Percentiles rank a stretch among this genome's conserved stretches.
These are phyloP conservation scores for Elaeagnus macrophylla DNA, from an alignment of 306 rosid species.

Conservation along the genomic window DNA sequence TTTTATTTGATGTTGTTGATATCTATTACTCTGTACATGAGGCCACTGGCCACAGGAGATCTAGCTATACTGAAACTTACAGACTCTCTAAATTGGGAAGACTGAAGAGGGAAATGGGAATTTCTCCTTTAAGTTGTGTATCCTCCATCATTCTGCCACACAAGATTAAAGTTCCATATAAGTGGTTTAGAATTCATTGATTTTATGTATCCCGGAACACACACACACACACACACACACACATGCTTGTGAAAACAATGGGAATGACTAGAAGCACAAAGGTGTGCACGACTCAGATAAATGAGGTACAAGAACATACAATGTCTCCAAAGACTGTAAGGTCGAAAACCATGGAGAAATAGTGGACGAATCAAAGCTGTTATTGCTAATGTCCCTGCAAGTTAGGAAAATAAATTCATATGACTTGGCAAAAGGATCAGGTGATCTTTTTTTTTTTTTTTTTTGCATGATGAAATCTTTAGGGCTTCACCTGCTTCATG, in stretches of 20 bases:
- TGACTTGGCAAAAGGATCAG: background rate
- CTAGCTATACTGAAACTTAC: constrained; percentile 31
- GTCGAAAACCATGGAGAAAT: constrained; percentile 41
- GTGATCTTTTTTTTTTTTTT: too few relatives aligned
- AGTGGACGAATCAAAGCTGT: constrained; percentile 31
- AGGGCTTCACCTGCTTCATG: too few relatives aligned
- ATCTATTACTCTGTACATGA: too few relatives aligned
- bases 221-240: too few relatives aligned
- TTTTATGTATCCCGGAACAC: too few relatives aligned
- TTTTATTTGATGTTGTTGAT: background rate
- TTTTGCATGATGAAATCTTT: too few relatives aligned
- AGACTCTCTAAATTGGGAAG: constrained; percentile 38
- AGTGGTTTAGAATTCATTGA: background rate
- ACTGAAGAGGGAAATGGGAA: constrained; percentile 42
- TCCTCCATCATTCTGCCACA: constrained; percentile 44
- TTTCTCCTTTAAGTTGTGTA: constrained; percentile 31
- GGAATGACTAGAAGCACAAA: background rate
- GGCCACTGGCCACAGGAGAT: background rate
- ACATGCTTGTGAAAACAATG: background rate
- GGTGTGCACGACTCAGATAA: background rate
- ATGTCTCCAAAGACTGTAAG: constrained; percentile 35
- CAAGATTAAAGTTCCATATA: background rate
- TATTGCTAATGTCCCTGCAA: constrained; percentile 56
- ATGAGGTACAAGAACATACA: constrained; percentile 31
- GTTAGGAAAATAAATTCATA: constrained; percentile 1